Conservation (phyloP, 2,329 filamentous ascomycete species). For the Acephala macrosclerotiorum region DNA sequence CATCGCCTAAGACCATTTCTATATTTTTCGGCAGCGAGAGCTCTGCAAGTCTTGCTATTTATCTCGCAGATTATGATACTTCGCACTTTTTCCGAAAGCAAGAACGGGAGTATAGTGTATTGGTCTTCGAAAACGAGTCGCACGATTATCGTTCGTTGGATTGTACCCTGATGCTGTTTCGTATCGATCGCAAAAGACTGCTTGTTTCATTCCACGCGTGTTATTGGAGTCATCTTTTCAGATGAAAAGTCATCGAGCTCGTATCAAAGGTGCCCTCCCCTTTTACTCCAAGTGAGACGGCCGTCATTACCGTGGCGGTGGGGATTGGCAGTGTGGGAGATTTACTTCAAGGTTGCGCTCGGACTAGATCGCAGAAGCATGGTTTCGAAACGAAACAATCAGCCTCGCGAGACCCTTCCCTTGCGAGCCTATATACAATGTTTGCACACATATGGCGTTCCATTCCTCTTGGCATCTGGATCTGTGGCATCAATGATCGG, state of each 20-base stretch:
- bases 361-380: not conserved
- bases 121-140: too few relatives aligned
- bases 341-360: constrained; percentile 12
- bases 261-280: not conserved
- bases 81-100: too few relatives aligned
- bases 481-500: not conserved
- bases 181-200: not conserved
- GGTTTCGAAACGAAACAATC: constrained; percentile 12
- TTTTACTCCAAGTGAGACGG: not conserved
- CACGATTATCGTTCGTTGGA: not conserved
- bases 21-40: too few relatives aligned
- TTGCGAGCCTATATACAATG: not conserved
- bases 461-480: constrained; percentile 7
- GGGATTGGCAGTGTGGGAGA: constrained; percentile 6
- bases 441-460: constrained; percentile 4
- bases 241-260: not conserved
- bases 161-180: not conserved
- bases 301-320: not conserved
- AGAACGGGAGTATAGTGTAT: too few relatives aligned
- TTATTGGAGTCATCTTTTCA: not conserved
- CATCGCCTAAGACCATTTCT: too few relatives aligned
- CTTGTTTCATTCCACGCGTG: not conserved
- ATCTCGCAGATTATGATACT: too few relatives aligned
- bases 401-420: not conserved
- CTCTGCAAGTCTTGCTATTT: too few relatives aligned